These are phyloP conservation scores for Brassica nigra DNA, from an alignment of 345 rosid species.

Conservation along the genomic window DNA sequence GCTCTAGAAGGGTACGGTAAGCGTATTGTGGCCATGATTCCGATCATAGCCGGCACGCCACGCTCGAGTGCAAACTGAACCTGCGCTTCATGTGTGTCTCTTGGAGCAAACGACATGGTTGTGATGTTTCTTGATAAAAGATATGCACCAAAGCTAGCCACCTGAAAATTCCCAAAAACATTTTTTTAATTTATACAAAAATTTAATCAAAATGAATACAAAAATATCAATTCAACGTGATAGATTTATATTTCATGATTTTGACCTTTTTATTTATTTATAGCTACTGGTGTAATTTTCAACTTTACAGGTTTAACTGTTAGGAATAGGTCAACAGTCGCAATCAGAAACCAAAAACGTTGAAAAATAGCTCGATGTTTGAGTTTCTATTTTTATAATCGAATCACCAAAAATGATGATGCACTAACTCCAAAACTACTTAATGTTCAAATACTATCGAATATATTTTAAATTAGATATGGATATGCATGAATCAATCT, in stretches of 20 bases:
- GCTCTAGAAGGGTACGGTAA: constrained; percentile 90
- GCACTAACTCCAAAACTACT: constrained; percentile 12
- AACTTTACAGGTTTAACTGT: constrained; percentile 29
- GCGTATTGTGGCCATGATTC: constrained; percentile 82
- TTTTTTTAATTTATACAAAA: neutral
- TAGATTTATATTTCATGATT: neutral
- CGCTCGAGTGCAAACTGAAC: constrained; percentile 93
- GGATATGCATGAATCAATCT: constrained; percentile 20
- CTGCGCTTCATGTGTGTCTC: constrained; percentile 93
- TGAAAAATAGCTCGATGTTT: neutral
- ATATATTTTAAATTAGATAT: constrained; percentile 6
- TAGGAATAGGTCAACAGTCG: constrained; percentile 20
- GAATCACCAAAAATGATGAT: constrained; percentile 11
- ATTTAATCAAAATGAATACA: neutral
- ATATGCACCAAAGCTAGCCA: constrained; percentile 98
- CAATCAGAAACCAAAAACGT: constrained; percentile 12
- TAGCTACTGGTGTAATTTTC: constrained; percentile 14
- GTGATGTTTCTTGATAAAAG: constrained; percentile 69
- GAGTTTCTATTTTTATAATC: neutral
- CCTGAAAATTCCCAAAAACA: constrained; percentile 44
- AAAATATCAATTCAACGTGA: neutral
- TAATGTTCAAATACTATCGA: neutral
- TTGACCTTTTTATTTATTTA: constrained; percentile 6
- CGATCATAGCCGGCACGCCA: constrained; percentile 91
- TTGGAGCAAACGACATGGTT: constrained; percentile 90